phyloP scores from a whole-genome alignment of 805 yeast genomes.

The Suhomyces xylopsoci region DNA sequence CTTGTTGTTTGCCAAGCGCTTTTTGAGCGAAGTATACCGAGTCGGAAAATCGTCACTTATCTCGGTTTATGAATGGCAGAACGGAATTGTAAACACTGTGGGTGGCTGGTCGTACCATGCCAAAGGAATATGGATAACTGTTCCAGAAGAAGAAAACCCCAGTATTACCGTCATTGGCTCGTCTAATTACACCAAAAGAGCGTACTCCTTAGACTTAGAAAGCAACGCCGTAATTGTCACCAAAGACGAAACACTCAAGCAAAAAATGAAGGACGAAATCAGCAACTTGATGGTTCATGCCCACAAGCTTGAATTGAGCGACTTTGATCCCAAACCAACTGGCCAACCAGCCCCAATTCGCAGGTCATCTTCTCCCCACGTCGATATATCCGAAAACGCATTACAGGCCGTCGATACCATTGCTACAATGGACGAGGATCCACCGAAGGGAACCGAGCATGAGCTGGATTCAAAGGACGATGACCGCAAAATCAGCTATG shows the following conservation, averaged over 20 bases:
- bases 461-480: conserved; percentile 41
- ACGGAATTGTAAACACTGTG: conserved; percentile 75
- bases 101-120: conserved; percentile 98
- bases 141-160: conserved; percentile 57
- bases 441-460: not conserved
- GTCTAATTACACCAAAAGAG: conserved; percentile 88
- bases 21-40: conserved; percentile 50
- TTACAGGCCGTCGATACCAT: conserved; percentile 3
- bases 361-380: not conserved
- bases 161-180: conserved; percentile 83
- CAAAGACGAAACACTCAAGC: conserved; percentile 55
- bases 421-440: conserved; percentile 5
- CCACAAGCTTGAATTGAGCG: conserved; percentile 50
- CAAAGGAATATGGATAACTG: conserved; percentile 84
- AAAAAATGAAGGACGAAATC: conserved; percentile 59
- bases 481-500: conserved; percentile 58
- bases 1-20: conserved; percentile 66
- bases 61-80: conserved; percentile 76
- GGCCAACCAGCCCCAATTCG: not conserved
- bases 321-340: conserved; percentile 44
- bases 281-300: conserved; percentile 56
- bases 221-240: conserved; percentile 81
- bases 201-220: conserved; percentile 85
- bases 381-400: conserved; percentile 1
- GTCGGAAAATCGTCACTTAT: conserved; percentile 46